These are phyloP conservation scores for Thyridium curvatum DNA, from an alignment of 2,329 filamentous ascomycete genomes.

Conservation along the genomic window DNA sequence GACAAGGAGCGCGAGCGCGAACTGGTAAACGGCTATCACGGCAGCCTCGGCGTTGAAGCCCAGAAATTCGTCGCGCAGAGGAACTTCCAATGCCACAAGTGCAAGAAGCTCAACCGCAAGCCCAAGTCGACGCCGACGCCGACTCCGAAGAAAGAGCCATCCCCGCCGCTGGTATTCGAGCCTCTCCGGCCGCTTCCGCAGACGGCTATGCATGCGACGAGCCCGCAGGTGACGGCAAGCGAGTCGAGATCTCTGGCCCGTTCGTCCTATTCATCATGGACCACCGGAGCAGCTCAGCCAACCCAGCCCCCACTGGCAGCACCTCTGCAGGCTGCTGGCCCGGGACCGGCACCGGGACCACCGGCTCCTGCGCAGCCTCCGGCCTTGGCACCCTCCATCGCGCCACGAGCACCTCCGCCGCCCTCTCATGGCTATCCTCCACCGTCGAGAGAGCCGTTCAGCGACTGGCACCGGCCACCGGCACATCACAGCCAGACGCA, in stretches of 20 bases:
- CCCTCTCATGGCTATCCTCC: conserved; percentile 32
- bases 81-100: conserved; percentile 71
- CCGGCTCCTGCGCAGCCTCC: conserved; percentile 11
- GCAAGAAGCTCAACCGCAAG: conserved; percentile 48
- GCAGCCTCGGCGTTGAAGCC: conserved; percentile 46
- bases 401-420: conserved; percentile 22
- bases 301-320: conserved; percentile 1
- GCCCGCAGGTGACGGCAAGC: too few species aligned
- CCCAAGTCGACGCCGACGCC: conserved; percentile 21
- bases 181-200: not conserved
- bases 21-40: conserved; percentile 45
- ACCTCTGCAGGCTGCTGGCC: conserved; percentile 8
- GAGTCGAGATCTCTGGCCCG: too few species aligned
- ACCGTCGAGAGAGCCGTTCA: conserved; percentile 24
- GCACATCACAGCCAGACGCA: conserved; percentile 36
- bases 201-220: too few species aligned
- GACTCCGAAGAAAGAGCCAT: conserved; percentile 13
- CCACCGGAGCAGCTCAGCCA: not conserved
- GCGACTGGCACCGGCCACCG: conserved; percentile 45
- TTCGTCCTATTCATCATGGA: not conserved
- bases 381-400: conserved; percentile 16
- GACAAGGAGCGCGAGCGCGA: conserved; percentile 44
- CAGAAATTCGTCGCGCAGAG: conserved; percentile 53
- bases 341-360: conserved; percentile 15
- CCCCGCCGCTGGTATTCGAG: conserved; percentile 11